Conservation (phyloP, 495 filamentous ascomycete genomes). For the Penicillium pancosmium region DNA sequence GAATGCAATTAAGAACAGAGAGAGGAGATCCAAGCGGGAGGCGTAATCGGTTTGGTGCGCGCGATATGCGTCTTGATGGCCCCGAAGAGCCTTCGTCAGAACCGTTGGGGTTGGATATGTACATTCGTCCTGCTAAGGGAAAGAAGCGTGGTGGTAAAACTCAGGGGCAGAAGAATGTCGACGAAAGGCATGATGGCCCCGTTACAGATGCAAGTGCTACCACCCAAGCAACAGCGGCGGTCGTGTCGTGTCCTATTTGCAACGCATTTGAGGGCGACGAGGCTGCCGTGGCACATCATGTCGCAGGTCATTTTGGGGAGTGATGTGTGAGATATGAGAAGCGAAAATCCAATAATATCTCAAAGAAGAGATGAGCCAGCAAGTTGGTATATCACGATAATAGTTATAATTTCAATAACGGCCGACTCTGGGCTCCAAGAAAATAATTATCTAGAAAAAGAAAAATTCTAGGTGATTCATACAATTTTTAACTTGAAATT, state of each 20-base stretch:
- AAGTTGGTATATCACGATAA: no score
- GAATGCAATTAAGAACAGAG: slow-evolving; percentile 10
- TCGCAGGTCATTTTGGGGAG: slow-evolving; percentile 31
- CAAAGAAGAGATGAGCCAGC: no score
- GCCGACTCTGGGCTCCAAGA: no score
- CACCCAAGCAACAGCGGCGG: not conserved
- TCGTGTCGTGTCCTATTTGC: slow-evolving; percentile 27
- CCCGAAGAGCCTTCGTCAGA: slow-evolving; percentile 15
- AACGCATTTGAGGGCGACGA: slow-evolving; percentile 30
- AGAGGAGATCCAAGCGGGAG: slow-evolving; percentile 9
- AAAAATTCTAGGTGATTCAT: no score
- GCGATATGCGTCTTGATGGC: slow-evolving; percentile 11
- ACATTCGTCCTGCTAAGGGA: slow-evolving; percentile 13
- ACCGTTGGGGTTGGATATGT: slow-evolving; percentile 15
- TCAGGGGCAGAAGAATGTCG: not conserved
- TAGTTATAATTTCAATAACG: no score
- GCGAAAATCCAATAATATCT: no score
- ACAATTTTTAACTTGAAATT: no score
- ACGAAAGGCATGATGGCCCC: not conserved
- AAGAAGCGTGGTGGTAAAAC: slow-evolving; percentile 13
- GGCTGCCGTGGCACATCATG: slow-evolving; percentile 34
- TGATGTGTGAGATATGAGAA: slow-evolving; percentile 3
- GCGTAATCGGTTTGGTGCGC: slow-evolving; percentile 11
- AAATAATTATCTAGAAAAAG: no score
- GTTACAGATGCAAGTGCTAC: not conserved